Evolutionary conservation across 768 basidiomycete genomes (phyloP), one percentile per base, ranked within the genome.

Genomic region (Lentinula guzmanii): DNA sequence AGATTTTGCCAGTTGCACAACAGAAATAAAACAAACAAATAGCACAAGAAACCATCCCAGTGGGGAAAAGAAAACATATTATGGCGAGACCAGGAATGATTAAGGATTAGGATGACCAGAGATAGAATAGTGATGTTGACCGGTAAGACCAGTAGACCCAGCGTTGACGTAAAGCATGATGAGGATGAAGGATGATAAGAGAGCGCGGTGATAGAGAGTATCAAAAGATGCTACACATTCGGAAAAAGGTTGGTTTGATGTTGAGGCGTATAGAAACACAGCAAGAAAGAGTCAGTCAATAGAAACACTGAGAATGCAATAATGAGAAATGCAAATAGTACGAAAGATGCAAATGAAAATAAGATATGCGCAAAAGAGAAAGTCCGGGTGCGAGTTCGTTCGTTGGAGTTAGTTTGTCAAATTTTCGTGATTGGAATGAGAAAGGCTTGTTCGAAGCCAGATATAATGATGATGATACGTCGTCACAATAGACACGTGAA

Each of bases 321-420:
- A 18, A 56, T 37, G 39, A 56, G 39, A 42, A 46, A 58, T 58
- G 56, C 56, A 58, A 58, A 43, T 43, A 45, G 42, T 50, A 45
- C 15, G 50, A 51, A 58, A 58, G 52, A 59, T 61, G 52, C 57
- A 51, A 62, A 58, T 33, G 33, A 57, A 65, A 37, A 62, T 62
- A 61, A 57, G 35, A 54, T 65, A 62, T 33, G 15, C 16, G 41
- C 10, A 50, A 11, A 45, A 15, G 24, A 24, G 16, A 43, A 42
- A 56, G 55, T 56, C 42, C 55, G 24, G 55, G 6, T 24, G 13
- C 21, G 39, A 45, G 13, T 56, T 56, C 55, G 39, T 56, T 42
- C n/a, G 39, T 55, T 39, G 37, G 1, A 9, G n/a, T n/a, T n/a
- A 8, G 16, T 37, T 56, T 24, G 8, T 39, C n/a, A 34, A 7